Evolutionary conservation across 441 rosid genomes (phyloP), one percentile per base, ranked within the genome.

Genomic region (Brassica hybrid): DNA sequence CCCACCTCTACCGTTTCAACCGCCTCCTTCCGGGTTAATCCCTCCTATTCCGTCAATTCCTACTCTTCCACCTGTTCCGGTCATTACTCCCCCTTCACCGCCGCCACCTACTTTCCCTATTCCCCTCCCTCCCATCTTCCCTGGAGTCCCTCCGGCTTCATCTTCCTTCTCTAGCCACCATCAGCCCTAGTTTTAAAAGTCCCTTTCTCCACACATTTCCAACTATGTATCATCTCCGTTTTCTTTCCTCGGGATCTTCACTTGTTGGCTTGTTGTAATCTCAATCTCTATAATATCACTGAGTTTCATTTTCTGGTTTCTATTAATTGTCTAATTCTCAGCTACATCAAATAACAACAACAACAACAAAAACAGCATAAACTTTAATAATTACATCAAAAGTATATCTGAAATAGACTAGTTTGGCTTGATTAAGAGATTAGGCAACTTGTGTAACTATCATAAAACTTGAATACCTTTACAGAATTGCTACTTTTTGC

Each of bases 91-190:
- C 0, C 72, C 89, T 12, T 18, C 77, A 10, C 84, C 84, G 0
- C 87, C 89, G 0, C 80, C 88, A 13, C 88, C 91, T 19, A 3
- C 76, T 63, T 69, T 85, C 16, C 91, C 86, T 6, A 7, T 89
- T 68, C 88, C 88, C 1, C 38, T 79, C 70, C 81, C 80, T 70
- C 86, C 91, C 34, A 57, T 54, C 17, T 5, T 79, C 77, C 93
- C 92, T 1, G 92, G 88, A 63, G 12, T 61, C 70, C 91, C 90
- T 25, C 91, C 88, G 3, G 84, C 89, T 68, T 45, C 88, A 54
- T 16, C 88, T 77, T 77, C 87, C 72, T 71, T 85, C 57, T 77
- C 87, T 6, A 45, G 25, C 34, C 74, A 72, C 74, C 77, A 52
- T 62, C 61, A 76, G 9, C 77, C 80, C 41, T 71, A 71, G 43